Percentiles rank a stretch among this genome's conserved stretches.
Conservation (phyloP, 257 asterid species). For the Nicotiana tomentosiformis region DNA sequence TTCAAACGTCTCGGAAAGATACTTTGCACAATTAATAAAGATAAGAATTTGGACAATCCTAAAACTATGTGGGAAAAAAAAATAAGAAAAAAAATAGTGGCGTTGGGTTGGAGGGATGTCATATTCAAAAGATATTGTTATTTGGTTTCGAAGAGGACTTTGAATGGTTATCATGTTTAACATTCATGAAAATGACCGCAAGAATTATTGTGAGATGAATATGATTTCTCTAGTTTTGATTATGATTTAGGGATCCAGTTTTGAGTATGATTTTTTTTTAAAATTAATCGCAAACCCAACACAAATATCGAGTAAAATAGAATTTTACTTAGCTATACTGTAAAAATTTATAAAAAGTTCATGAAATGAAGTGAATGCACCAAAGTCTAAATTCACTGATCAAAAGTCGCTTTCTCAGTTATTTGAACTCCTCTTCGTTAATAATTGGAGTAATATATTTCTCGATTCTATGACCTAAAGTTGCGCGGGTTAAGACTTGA, state of each 20-base stretch:
- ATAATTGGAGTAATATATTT: background rate
- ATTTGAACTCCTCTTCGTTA: background rate
- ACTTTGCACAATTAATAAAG: background rate
- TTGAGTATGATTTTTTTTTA: no score
- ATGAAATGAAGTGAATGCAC: background rate
- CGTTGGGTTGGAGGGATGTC: background rate
- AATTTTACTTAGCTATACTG: no score
- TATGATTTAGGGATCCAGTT: no score
- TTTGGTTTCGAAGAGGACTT: background rate
- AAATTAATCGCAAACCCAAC: no score
- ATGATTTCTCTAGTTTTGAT: no score
- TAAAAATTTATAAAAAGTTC: background rate
- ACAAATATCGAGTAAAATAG: no score
- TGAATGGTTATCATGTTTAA: background rate
- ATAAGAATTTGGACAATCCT: background rate
- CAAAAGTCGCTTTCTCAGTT: background rate
- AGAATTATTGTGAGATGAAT: accelerated
- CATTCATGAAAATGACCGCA: background rate
- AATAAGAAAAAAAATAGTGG: background rate
- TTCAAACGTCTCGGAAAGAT: background rate
- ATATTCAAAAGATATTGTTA: no score
- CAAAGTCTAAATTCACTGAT: background rate
- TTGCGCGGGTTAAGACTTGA: background rate
- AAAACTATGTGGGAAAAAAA: background rate
- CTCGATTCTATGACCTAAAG: background rate